These are phyloP conservation scores for Globisporangium sylvaticum DNA, from an alignment of 352 stramenopile genomes.

Conservation along the genomic window DNA sequence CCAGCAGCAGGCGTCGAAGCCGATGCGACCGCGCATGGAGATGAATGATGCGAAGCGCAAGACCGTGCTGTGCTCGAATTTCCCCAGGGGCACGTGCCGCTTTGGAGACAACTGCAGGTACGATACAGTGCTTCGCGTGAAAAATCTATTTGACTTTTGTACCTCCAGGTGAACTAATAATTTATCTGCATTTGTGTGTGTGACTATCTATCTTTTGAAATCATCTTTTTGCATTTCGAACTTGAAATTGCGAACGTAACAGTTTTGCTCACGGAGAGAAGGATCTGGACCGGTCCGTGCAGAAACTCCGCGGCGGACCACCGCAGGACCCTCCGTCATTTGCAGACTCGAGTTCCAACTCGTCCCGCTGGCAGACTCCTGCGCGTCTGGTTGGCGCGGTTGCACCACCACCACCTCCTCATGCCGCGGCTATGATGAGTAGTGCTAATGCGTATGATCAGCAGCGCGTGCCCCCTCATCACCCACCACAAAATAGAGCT, in stretches of 20 bases:
- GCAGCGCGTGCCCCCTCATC: background rate
- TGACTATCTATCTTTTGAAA: background rate
- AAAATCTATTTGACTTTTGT: background rate
- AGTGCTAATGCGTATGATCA: conserved; percentile 24
- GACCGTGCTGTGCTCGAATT: conserved; percentile 78
- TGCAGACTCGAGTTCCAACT: conserved; percentile 3
- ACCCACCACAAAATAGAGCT: conserved; percentile 40
- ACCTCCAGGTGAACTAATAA: background rate
- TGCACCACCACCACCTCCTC: background rate
- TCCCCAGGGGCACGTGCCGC: conserved; percentile 61
- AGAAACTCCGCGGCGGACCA: conserved; percentile 9
- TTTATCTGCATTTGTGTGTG: conserved; percentile 1
- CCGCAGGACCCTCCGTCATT: background rate
- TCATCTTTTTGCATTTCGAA: background rate
- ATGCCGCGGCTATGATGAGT: conserved; percentile 7
- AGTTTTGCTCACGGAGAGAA: conserved; percentile 83
- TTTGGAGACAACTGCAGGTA: conserved; percentile 86
- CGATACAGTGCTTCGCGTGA: conserved; percentile 9
- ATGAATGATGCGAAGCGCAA: conserved; percentile 54
- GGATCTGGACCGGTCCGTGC: conserved; percentile 37
- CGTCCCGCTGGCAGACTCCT: conserved; percentile 7
- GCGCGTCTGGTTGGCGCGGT: background rate
- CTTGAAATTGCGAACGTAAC: conserved; percentile 11
- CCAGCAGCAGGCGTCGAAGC: conserved; percentile 14
- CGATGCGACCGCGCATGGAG: conserved; percentile 24